Conservation (phyloP, 805 yeast genomes). For the Komagataella ulmi region DNA sequence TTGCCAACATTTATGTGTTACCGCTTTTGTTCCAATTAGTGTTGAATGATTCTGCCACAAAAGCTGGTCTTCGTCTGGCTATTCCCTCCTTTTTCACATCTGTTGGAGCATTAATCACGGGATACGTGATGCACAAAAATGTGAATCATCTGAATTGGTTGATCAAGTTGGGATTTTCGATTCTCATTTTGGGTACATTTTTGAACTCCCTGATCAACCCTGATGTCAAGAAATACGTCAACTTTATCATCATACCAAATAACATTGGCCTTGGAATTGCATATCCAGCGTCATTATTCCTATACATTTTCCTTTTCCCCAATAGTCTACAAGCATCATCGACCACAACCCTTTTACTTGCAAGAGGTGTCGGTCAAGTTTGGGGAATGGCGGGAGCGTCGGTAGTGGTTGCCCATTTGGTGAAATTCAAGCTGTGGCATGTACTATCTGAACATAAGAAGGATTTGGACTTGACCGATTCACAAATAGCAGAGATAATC, state of each 20-base stretch:
- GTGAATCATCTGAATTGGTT: constrained; percentile 13
- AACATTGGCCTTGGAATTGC: constrained; percentile 26
- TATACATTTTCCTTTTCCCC: constrained; percentile 21
- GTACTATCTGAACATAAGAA: neutral
- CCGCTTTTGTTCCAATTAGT: constrained; percentile 29
- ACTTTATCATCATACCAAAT: constrained; percentile 18
- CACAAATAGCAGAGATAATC: constrained; percentile 11
- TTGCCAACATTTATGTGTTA: constrained; percentile 25
- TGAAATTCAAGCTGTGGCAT: neutral
- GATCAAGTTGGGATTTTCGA: constrained; percentile 18
- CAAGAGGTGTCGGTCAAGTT: constrained; percentile 25
- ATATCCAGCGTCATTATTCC: constrained; percentile 22
- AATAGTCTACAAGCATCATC: constrained; percentile 22
- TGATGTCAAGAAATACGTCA: constrained; percentile 14
- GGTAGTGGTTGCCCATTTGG: constrained; percentile 5
- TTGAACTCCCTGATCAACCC: constrained; percentile 13
- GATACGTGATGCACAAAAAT: constrained; percentile 21
- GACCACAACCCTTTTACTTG: constrained; percentile 23
- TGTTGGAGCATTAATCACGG: constrained; percentile 27
- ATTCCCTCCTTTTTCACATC: constrained; percentile 28
- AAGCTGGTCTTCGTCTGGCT: constrained; percentile 26
- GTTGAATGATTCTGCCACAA: constrained; percentile 23
- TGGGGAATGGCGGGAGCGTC: constrained; percentile 23
- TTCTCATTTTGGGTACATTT: constrained; percentile 23
- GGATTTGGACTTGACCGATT: constrained; percentile 2